Evolutionary conservation across 176 grass and related monocot species (phyloP).

Genomic region (Lolium perenne): DNA sequence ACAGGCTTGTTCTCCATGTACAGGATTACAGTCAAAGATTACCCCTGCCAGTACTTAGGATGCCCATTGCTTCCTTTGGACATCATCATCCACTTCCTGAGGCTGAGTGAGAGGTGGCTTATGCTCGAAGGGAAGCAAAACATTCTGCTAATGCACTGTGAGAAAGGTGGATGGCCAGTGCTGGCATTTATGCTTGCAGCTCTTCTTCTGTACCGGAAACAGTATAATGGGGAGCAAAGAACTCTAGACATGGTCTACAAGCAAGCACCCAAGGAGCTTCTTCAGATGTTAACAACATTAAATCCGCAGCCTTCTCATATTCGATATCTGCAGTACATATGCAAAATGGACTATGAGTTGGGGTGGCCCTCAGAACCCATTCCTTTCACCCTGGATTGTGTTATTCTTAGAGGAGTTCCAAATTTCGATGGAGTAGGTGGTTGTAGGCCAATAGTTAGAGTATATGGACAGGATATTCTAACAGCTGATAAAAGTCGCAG

Average conservation of each 20-base stretch:
- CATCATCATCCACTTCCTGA: conserved; percentile 80
- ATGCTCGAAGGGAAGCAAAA: conserved; percentile 72
- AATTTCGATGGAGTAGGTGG: conserved; percentile 85
- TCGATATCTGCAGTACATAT: conserved; percentile 87
- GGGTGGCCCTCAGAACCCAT: conserved; percentile 60
- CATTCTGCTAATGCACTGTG: conserved; percentile 90
- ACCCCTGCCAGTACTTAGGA: conserved; percentile 70
- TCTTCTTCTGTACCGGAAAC: conserved; percentile 83
- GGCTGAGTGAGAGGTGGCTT: conserved; percentile 84
- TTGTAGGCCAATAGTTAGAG: conserved; percentile 76
- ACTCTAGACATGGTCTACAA: conserved; percentile 97
- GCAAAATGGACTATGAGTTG: conserved; percentile 58
- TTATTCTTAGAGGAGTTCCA: conserved; percentile 84
- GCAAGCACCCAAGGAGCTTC: conserved; percentile 85
- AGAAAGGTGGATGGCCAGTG: conserved; percentile 86
- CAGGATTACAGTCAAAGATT: conserved; percentile 73
- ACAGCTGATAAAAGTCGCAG: conserved; percentile 55
- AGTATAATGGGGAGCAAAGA: conserved; percentile 88
- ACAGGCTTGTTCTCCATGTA: conserved; percentile 66
- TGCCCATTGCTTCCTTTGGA: conserved; percentile 89
- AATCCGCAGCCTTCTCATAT: conserved; percentile 88
- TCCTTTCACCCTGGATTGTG: conserved; percentile 87
- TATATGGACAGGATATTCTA: conserved; percentile 72
- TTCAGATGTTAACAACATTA: conserved; percentile 69
- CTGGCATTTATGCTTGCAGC: conserved; percentile 96